Base-by-base conservation (phyloP, 2,329 filamentous ascomycete species). In the Cladobotryum protrusum region DNA sequence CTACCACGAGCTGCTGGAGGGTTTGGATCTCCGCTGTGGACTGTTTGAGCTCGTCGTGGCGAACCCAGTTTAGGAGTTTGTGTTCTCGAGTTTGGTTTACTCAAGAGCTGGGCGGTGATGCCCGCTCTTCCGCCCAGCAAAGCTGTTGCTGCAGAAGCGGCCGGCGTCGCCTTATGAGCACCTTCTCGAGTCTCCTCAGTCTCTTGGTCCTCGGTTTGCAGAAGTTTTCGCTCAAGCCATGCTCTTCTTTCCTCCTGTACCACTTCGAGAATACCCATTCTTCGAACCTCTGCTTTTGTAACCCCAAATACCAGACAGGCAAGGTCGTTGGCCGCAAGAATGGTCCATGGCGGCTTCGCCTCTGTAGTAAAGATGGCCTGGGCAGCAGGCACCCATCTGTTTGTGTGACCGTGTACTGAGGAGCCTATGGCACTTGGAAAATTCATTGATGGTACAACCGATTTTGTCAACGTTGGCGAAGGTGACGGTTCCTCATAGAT, bases 321-420 rank as follows among this genome's bases (percentile, higher is more conserved):
- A 44, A 99, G 76, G 65, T 99, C 93, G 64, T 99, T 99, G 45
- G 93, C 93, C 3, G 93, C 89, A 47, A 96, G 80, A 52, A 99
- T 96, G 1, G 92, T 99, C 87, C 90, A 99, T 3, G 92, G 93
- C 8, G 89, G 81, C 56, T 86, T 83, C 13, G 87, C 79, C 67
- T 95, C 89, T n/a, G 93, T 99, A 7, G 92, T 95, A 65, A 99
- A 99, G 50, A 99, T 96, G 47, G 93, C 93, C 67, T 99, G 93
- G 5, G 92, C 88, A 39, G 89, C 88, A 7, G 90, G 90, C 13
- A 87, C 85, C 83, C 90, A 96, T 66, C 93, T 83, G 60, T 88
- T 93, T 51, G 89, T 87, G 68, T 96, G 91, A 8, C 87, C 87
- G 67, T 96, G 92, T n/a, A 88, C 78, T 9, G 78, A 74, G 14